A percentile compares a stretch with the other conserved stretches of the same genome.
phyloP scores from a whole-genome alignment of 306 rosid genomes.

The Abrus precatorius region DNA sequence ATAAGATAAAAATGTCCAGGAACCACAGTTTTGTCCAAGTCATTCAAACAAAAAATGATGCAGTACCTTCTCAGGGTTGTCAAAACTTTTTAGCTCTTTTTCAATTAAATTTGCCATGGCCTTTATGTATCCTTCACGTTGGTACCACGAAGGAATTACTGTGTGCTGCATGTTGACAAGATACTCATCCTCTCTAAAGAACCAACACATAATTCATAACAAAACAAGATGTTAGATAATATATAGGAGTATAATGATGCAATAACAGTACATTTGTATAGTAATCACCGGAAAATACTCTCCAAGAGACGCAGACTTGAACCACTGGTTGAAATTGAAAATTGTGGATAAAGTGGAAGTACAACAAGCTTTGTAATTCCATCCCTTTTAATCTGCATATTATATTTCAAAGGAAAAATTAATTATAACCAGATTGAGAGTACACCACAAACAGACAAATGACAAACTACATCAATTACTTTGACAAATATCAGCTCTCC shows the following conservation, averaged over 20 bases:
- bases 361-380: constrained; percentile 95
- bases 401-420: constrained; percentile 37
- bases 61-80: constrained; percentile 69
- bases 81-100: constrained; percentile 74
- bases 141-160: constrained; percentile 98
- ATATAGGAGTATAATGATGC: constrained; percentile 17
- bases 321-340: constrained; percentile 98
- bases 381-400: constrained; percentile 83
- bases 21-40: background rate
- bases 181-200: constrained; percentile 90
- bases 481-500: constrained; percentile 19
- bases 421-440: constrained; percentile 45
- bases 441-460: constrained; percentile 15
- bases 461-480: constrained; percentile 38
- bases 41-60: constrained; percentile 37
- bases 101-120: constrained; percentile 96
- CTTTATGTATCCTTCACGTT: constrained; percentile 94
- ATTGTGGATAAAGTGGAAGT: constrained; percentile 99
- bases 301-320: constrained; percentile 97
- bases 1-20: constrained; percentile 22
- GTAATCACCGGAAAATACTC: constrained; percentile 87
- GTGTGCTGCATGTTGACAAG: constrained; percentile 99
- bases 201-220: constrained; percentile 42
- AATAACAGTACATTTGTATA: background rate
- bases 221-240: constrained; percentile 40